phyloP scores from a whole-genome alignment of 805 yeast species.

The Nakazawaea ambrosiae region DNA sequence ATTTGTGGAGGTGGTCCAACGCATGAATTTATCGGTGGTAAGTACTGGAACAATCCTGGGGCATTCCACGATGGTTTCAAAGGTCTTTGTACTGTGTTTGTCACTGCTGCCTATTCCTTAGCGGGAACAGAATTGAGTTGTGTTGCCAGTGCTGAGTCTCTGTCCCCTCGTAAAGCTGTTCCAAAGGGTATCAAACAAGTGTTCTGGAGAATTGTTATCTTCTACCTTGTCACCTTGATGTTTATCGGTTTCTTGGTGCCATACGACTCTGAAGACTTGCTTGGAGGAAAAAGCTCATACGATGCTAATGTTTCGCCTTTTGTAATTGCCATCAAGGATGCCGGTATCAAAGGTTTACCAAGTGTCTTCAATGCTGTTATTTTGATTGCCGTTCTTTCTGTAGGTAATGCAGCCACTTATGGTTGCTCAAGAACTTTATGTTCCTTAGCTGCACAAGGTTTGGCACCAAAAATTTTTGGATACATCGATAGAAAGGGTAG shows the following conservation, averaged over 20 bases:
- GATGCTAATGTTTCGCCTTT: slow-evolving; percentile 69
- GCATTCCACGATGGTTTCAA: slow-evolving; percentile 60
- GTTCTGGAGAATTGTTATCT: slow-evolving; percentile 72
- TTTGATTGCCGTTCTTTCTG: slow-evolving; percentile 61
- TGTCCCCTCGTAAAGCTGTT: slow-evolving; percentile 56
- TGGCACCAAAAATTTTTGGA: slow-evolving; percentile 34
- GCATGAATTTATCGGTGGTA: slow-evolving; percentile 45
- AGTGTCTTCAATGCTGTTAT: slow-evolving; percentile 67
- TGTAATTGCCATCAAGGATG: slow-evolving; percentile 63
- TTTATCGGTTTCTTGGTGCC: slow-evolving; percentile 67
- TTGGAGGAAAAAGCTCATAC: slow-evolving; percentile 38
- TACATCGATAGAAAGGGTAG: slow-evolving; percentile 45
- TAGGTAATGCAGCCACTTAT: slow-evolving; percentile 66
- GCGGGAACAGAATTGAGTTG: slow-evolving; percentile 73
- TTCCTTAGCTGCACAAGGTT: slow-evolving; percentile 34
- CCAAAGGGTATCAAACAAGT: slow-evolving; percentile 78
- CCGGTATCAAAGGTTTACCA: slow-evolving; percentile 61
- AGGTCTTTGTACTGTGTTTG: slow-evolving; percentile 67
- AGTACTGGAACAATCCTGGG: slow-evolving; percentile 60
- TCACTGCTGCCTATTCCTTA: slow-evolving; percentile 72
- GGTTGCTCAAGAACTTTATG: slow-evolving; percentile 59
- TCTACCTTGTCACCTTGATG: slow-evolving; percentile 55
- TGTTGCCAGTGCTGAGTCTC: slow-evolving; percentile 72
- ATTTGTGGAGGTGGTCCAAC: slow-evolving; percentile 51
- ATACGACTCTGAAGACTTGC: slow-evolving; percentile 40